Evolutionary conservation across 139 green algal genomes (phyloP), one percentile per base, ranked within the genome.

Genomic region (Desmodesmus armatus): DNA sequence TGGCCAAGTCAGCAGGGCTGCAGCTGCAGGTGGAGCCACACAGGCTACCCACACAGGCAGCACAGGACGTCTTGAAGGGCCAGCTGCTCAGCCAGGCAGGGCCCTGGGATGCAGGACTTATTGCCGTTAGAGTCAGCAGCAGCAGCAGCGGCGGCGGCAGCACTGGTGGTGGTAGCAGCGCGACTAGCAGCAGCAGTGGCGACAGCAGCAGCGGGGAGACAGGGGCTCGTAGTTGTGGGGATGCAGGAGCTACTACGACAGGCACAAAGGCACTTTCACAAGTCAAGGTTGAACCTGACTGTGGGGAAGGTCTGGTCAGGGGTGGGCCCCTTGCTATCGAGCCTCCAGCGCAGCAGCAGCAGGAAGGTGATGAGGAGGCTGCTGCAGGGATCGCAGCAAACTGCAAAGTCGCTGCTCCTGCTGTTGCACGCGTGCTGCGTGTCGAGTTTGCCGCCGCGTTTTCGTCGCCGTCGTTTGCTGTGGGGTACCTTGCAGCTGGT

Each of bases 401-500:
- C 17, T 31, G 21, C 11, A 31, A 44, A 69, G 60, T n/a, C 35
- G 33, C 33, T 44, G 65, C 33, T n/a, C 29, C 35, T 29, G 6
- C 71, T 65, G 55, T 13, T 40, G 35, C 76, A 65, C 31, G 11
- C n/a, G n/a, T n/a, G n/a, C n/a, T 87, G 19, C 40, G 25, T 3
- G 84, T 91, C 49, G 92, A 95, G 78, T 74, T 93, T 43, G 77
- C 77, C 9, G 89, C 88, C 0, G 88, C 85, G 5, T 88, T 93
- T 79, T 87, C 40, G 11, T 87, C 90, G 0, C 73, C 40, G 1
- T 94, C 90, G 15, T 93, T 96, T 88, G 93, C 87, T 0, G 27
- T 94, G 5, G 91, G 37, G 13, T 90, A 89, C 53, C 7, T 77
- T 35, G 29, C 53, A 41, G 43, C 35, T 35, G 62, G 40, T 9